Evolutionary conservation across 306 rosid genomes (phyloP), one percentile per base, ranked within the genome.

Genomic region (Benincasa hispida): DNA sequence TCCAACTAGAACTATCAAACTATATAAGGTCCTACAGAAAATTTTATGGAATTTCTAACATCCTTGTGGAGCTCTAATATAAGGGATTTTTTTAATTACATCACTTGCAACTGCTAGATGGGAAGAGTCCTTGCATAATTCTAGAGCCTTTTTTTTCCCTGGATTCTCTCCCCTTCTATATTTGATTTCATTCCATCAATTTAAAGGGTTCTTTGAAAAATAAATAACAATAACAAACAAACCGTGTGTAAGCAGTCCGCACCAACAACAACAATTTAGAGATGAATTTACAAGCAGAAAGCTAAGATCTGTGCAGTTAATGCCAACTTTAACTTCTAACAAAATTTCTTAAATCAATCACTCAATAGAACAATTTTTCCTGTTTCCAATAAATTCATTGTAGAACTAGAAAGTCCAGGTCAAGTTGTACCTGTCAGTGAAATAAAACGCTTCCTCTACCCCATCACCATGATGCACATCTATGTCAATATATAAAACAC

Each of bases 381-480:
- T 22, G 18, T 24, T 39, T 24, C 56, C 28, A 24, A 18, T 6
- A 42, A 42, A 69, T 22, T 45, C 75, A 24, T 24, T 42, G 76
- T 70, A 27, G 59, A 17, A 70, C 58, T 70, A 25, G 76, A 47
- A 24, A 72, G 25, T 47, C 12, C 17, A 48, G 51, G 77, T 81
- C 77, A 78, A n/a, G 60, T 55, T 60, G 42, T 74, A 94, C 99
- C 99, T 91, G 85, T 94, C 97, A 77, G 99, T 94, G 83, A 90
- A 92, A 78, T 90, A 94, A 86, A 94, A 94, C 48, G 99, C 97
- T 90, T 94, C 99, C 85, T 94, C 99, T 8, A 94, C 99, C 19
- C 99, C 99, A 87, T 94, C 99, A 67, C 99, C 99, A 62, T 94
- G 99, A 87, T 94, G 99, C 81, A 94, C 99, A 55, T 94, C 99